Conservation (phyloP, 371 early-diverging fungal genomes). For the Apophysomyces variabilis region DNA sequence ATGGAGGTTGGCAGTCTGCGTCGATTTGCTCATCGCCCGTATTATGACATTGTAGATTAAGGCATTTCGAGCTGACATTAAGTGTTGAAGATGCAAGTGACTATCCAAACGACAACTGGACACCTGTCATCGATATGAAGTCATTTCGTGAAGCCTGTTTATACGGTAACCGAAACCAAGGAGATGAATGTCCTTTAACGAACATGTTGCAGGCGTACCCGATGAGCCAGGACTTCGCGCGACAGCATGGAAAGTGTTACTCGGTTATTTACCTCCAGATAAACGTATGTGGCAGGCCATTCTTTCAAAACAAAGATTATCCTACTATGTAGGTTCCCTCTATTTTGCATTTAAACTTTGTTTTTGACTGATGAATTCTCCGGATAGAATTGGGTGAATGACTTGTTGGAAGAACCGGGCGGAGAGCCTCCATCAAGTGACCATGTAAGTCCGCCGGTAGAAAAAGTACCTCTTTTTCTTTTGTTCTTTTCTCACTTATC, state of each 20-base stretch:
- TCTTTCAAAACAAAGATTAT: constrained; percentile 53
- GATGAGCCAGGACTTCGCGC: constrained; percentile 72
- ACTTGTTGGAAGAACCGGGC: constrained; percentile 56
- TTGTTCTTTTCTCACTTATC: neutral
- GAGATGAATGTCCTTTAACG: neutral
- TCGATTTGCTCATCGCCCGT: constrained; percentile 9
- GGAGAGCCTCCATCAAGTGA: constrained; percentile 48
- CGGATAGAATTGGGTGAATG: constrained; percentile 58
- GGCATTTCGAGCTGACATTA: constrained; percentile 43
- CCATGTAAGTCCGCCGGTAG: constrained; percentile 36
- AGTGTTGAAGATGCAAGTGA: constrained; percentile 28
- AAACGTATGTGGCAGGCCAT: constrained; percentile 68
- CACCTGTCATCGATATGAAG: constrained; percentile 54
- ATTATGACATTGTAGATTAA: constrained; percentile 29
- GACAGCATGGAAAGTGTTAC: constrained; percentile 74
- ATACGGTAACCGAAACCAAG: constrained; percentile 34
- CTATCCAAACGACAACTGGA: constrained; percentile 30
- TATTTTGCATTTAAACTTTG: neutral
- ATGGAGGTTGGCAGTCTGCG: neutral
- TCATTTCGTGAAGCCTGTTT: constrained; percentile 57
- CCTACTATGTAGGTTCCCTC: constrained; percentile 64
- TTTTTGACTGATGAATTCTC: neutral
- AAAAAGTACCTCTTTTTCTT: constrained; percentile 3
- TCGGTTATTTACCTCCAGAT: constrained; percentile 78
- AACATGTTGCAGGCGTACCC: constrained; percentile 64